Base-by-base conservation (phyloP, 1,284 basidiomycete species). In the Trichosporon sp. region DNA sequence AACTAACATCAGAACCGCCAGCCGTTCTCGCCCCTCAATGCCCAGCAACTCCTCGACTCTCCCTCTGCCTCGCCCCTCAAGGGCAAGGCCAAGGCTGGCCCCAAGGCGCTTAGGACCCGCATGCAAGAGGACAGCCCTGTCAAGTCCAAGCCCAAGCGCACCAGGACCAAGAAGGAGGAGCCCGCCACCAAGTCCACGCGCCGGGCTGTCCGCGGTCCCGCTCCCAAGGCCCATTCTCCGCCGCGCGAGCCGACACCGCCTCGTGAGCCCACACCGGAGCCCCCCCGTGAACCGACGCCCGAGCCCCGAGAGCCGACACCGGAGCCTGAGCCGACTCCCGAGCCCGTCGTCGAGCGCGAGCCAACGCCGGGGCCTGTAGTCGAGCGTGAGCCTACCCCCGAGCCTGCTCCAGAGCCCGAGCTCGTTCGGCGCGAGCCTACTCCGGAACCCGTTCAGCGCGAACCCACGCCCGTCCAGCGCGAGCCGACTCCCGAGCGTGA, bases 21-120 rank as follows among this genome's bases (percentile, higher is more conserved):
- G 25, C 74, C 76, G 12, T 71, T 78, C 13, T 82, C 80, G 0
- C 80, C 80, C 1, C 73, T 82, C 3, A 69, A 73, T 60, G 68
- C 72, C 32, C 75, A 77, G 25, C 70, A 77, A n/a, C 70, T 70
- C 2, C 64, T 79, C 34, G 81, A 82, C 66, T 72, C 72, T 2
- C 72, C 72, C 3, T 63, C 67, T 1, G 64, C 63, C 15, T 67
- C 69, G 9, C 67, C 72, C 3, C 67, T 69, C 35, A 69, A 73
- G 53, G 42, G 23, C 44, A 64, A 64, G 47, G 65, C 31, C 1
- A 64, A 42, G 62, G 25, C 29, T 51, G 47, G n/a, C 13, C 58
- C 62, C 27, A 76, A 77, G 69, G 64, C 69, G 21, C 60, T 66
- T 65, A 44, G 60, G 25, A 70, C 71, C 32, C 66, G 51, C 32